These are phyloP conservation scores for Porphyrellus sp. DNA, from an alignment of 1,284 basidiomycete species.

Conservation along the genomic window DNA sequence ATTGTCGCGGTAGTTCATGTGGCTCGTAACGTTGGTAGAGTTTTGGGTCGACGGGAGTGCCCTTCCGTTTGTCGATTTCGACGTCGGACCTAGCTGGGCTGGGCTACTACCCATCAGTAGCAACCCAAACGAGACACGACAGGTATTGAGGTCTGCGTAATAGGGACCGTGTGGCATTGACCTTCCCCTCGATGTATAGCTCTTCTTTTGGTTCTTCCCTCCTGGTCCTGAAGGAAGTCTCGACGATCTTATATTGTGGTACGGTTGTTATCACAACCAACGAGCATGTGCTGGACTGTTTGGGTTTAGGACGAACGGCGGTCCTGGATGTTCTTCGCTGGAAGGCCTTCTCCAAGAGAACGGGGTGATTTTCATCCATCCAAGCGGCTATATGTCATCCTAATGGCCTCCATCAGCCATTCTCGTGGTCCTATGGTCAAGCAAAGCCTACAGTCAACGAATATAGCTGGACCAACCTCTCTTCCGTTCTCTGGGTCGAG, in stretches of 20 bases:
- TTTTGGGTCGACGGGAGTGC: conserved; percentile 68
- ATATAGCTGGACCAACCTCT: conserved; percentile 79
- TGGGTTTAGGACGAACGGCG: conserved; percentile 44
- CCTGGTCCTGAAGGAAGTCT: conserved; percentile 66
- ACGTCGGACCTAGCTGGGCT: conserved; percentile 73
- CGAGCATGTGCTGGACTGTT: conserved; percentile 18
- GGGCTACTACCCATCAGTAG: conserved; percentile 69
- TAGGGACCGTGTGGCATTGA: not conserved
- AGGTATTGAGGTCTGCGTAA: conserved; percentile 43
- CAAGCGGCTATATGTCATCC: not conserved
- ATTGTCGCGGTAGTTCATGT: not conserved
- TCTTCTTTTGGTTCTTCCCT: conserved; percentile 89
- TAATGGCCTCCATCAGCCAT: conserved; percentile 42
- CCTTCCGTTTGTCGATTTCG: conserved; percentile 69
- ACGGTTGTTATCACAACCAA: not conserved
- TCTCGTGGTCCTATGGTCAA: conserved; percentile 65
- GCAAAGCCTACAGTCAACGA: conserved; percentile 65
- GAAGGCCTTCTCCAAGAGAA: conserved; percentile 81
- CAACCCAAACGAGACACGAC: conserved; percentile 57
- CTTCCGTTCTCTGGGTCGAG: conserved; percentile 78
- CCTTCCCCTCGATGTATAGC: conserved; percentile 39
- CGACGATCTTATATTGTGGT: conserved; percentile 76
- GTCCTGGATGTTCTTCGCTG: conserved; percentile 66
- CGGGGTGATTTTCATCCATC: conserved; percentile 50
- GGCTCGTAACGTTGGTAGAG: conserved; percentile 38